phyloP scores from a whole-genome alignment of 2,329 filamentous ascomycete species.

The Didymella segeticola region DNA sequence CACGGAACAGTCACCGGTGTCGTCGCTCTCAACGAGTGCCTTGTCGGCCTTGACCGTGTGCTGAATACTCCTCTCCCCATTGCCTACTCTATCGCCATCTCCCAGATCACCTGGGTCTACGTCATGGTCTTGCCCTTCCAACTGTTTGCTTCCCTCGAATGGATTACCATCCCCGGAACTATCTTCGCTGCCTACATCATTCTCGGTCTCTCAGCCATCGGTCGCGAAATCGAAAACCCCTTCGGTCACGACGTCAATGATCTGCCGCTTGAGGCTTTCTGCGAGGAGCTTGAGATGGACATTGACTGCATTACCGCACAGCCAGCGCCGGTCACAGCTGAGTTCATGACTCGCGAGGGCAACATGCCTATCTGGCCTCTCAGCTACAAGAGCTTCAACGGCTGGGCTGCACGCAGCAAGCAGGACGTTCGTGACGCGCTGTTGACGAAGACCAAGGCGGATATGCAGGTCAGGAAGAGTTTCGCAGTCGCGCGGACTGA shows the following conservation, averaged over 20 bases:
- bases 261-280: slow-evolving; percentile 68
- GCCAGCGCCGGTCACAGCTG: slow-evolving; percentile 57
- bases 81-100: slow-evolving; percentile 83
- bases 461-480: slow-evolving; percentile 44
- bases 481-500: slow-evolving; percentile 28
- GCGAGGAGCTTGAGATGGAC: slow-evolving; percentile 75
- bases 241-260: slow-evolving; percentile 87
- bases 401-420: slow-evolving; percentile 47
- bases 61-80: slow-evolving; percentile 82
- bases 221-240: slow-evolving; percentile 83
- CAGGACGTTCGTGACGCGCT: slow-evolving; percentile 54
- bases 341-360: slow-evolving; percentile 58
- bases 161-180: slow-evolving; percentile 81
- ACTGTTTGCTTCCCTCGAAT: slow-evolving; percentile 67
- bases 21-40: slow-evolving; percentile 71
- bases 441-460: slow-evolving; percentile 50
- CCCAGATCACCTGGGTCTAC: slow-evolving; percentile 87
- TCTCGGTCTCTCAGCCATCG: slow-evolving; percentile 77
- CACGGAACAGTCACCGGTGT: slow-evolving; percentile 61
- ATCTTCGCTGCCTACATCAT: slow-evolving; percentile 81
- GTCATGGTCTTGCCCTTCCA: slow-evolving; percentile 83
- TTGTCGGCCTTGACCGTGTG: slow-evolving; percentile 77
- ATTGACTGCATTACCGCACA: slow-evolving; percentile 74
- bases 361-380: slow-evolving; percentile 67
- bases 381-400: slow-evolving; percentile 49